Evolutionary conservation across 2,329 filamentous ascomycete genomes (phyloP).

Genomic region (Arthrobotrys musiformis): DNA sequence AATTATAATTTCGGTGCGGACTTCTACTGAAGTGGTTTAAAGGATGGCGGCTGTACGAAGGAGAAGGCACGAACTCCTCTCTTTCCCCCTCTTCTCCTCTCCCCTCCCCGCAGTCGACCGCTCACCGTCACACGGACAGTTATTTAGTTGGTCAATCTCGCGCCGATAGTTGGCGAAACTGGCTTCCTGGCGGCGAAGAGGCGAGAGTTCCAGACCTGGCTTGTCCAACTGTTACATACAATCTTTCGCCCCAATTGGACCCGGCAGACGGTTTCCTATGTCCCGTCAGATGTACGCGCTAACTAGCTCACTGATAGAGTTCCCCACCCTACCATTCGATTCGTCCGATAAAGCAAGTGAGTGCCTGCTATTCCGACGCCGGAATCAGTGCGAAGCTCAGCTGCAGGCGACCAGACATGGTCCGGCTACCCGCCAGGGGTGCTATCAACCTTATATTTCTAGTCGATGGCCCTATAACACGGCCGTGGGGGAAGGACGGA

Average conservation of each 20-base stretch:
- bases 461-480: slow-evolving; percentile 4
- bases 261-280: slow-evolving; percentile 4
- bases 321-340: slow-evolving; percentile 21
- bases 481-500: background rate
- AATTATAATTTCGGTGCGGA: background rate
- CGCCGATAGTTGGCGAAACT: slow-evolving; percentile 14
- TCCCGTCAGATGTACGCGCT: slow-evolving; percentile 7
- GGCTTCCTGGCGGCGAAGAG: slow-evolving; percentile 17
- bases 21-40: slow-evolving; percentile 20
- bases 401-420: slow-evolving; percentile 4
- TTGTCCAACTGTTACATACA: background rate
- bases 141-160: slow-evolving; percentile 19
- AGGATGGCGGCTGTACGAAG: background rate
- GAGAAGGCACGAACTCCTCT: slow-evolving; percentile 38
- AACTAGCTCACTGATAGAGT: slow-evolving; percentile 6
- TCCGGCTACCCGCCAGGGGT: slow-evolving; percentile 27
- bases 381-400: slow-evolving; percentile 38
- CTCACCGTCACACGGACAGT: slow-evolving; percentile 37
- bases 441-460: slow-evolving; percentile 45
- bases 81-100: background rate
- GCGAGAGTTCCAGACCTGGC: slow-evolving; percentile 25
- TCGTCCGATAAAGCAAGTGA: slow-evolving; percentile 52
- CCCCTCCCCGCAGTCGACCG: background rate
- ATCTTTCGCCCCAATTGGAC: slow-evolving; percentile 2
- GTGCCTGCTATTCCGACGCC: slow-evolving; percentile 26